Evolutionary conservation across 2,329 filamentous ascomycete species (phyloP).

Genomic region (Colletotrichum lindemuthianum): DNA sequence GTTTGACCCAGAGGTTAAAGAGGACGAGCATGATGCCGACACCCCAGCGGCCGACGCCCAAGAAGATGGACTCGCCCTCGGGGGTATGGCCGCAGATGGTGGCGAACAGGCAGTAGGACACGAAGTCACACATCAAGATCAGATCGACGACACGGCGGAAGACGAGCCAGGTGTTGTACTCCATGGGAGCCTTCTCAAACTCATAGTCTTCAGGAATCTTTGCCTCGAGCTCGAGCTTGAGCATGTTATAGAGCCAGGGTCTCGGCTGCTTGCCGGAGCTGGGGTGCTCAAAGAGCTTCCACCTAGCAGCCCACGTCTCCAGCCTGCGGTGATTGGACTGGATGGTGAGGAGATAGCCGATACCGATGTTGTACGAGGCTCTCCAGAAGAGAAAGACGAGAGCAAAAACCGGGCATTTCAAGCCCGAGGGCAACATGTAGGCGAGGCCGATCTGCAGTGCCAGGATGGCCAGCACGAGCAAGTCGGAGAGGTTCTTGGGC

Average conservation of each 20-base stretch:
- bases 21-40: conserved; percentile 81
- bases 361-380: conserved; percentile 90
- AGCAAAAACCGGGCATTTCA: conserved; percentile 82
- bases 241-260: conserved; percentile 81
- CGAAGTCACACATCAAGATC: conserved; percentile 98
- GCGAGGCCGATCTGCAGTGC: conserved; percentile 78
- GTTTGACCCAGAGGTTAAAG: conserved; percentile 98
- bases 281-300: conserved; percentile 86
- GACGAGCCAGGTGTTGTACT: conserved; percentile 99
- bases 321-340: conserved; percentile 91
- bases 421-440: conserved; percentile 74
- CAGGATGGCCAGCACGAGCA: conserved; percentile 81
- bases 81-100: conserved; percentile 85
- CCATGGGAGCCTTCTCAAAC: conserved; percentile 91
- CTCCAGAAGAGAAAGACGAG: conserved; percentile 92
- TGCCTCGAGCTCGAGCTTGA: conserved; percentile 91
- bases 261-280: conserved; percentile 83
- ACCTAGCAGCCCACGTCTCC: conserved; percentile 87
- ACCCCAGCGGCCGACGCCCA: conserved; percentile 80
- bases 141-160: conserved; percentile 96
- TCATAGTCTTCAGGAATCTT: conserved; percentile 95
- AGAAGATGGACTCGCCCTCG: conserved; percentile 72
- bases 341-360: conserved; percentile 86
- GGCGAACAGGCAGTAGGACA: conserved; percentile 95
- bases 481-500: conserved; percentile 93